Evolutionary conservation across 441 rosid species (phyloP), one percentile per base, ranked within the genome.

Genomic region (Pelargonium myrrhifolium): DNA sequence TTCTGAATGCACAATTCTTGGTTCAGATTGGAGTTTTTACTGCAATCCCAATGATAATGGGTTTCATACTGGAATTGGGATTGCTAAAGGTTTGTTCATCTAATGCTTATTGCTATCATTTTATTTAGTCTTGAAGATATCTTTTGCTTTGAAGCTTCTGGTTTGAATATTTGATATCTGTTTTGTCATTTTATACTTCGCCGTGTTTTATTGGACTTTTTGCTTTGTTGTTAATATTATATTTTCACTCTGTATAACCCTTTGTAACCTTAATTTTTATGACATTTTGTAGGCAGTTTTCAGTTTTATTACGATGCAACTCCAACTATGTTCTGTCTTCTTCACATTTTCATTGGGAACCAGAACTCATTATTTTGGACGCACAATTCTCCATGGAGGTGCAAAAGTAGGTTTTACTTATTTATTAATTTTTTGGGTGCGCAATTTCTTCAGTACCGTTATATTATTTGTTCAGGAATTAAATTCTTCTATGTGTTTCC

Each of bases 341-440:
- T 95, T 92, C 86, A 95, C 99, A 70, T 95, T 95, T 79, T 95
- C 99, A 60, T 83, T 95, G 77, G 98, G 98, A 72, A 95, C 99
- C 22, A 85, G 77, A 81, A 89, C 98, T 20, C 99, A 95, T 84
- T 95, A 95, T 78, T 95, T 92, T 76, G 99, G 99, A 66, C 88
- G 96, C 68, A 89, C 99, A 56, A 84, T 95, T 72, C 98, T 95
- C 75, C 99, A 95, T 80, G 99, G 99, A 66, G 98, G 99, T 71
- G 99, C 98, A 53, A 82, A 94, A 84, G 99, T 94, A 81, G 59
- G 77, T 65, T 74, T n/a, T 68, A 63, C 47, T 75, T 21, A 15
- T 56, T 55, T 21, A 9, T 21, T 9, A 1, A 5, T 31, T 31
- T 35, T 6, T 35, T 35, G 39, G 39, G 39, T 1, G 39, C 39